Percentiles rank a stretch among this genome's conserved stretches.
phyloP scores from a whole-genome alignment of 768 basidiomycete species.

The Dentipellis fragilis region DNA sequence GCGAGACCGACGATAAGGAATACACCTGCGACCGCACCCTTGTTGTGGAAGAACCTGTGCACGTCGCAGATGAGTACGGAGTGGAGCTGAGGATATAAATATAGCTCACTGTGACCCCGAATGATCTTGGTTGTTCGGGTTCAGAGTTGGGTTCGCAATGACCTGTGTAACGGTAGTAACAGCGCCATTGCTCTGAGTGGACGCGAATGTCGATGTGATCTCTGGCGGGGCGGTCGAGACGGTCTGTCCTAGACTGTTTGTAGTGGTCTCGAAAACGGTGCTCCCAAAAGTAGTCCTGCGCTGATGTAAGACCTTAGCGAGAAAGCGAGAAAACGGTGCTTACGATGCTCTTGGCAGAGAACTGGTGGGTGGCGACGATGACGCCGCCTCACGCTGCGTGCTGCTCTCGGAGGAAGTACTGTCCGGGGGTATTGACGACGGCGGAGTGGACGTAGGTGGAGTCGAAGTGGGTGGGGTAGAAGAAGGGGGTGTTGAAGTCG shows the following conservation, averaged over 20 bases:
- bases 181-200: slow-evolving; percentile 43
- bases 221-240: slow-evolving; percentile 42
- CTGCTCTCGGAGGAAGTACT: not conserved
- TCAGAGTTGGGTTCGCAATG: slow-evolving; percentile 64
- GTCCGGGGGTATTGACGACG: not conserved
- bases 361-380: slow-evolving; percentile 11
- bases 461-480: slow-evolving; percentile 6
- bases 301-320: slow-evolving; percentile 4
- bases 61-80: not conserved
- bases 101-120: slow-evolving; percentile 39
- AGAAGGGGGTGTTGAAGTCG: slow-evolving; percentile 3
- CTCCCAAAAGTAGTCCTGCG: slow-evolving; percentile 42
- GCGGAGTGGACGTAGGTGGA: not conserved
- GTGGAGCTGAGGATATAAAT: slow-evolving; percentile 4
- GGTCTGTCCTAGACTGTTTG: slow-evolving; percentile 41
- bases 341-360: slow-evolving; percentile 16
- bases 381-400: slow-evolving; percentile 4
- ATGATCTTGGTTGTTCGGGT: slow-evolving; percentile 30
- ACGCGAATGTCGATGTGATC: slow-evolving; percentile 47
- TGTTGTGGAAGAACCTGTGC: slow-evolving; percentile 74
- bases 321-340: slow-evolving; percentile 8
- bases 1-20: slow-evolving; percentile 87
- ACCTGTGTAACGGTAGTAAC: slow-evolving; percentile 52
- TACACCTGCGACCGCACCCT: slow-evolving; percentile 85
- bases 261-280: slow-evolving; percentile 48